Evolutionary conservation across 768 basidiomycete species (phyloP).

Genomic region (Amanita pseudoporphyria): DNA sequence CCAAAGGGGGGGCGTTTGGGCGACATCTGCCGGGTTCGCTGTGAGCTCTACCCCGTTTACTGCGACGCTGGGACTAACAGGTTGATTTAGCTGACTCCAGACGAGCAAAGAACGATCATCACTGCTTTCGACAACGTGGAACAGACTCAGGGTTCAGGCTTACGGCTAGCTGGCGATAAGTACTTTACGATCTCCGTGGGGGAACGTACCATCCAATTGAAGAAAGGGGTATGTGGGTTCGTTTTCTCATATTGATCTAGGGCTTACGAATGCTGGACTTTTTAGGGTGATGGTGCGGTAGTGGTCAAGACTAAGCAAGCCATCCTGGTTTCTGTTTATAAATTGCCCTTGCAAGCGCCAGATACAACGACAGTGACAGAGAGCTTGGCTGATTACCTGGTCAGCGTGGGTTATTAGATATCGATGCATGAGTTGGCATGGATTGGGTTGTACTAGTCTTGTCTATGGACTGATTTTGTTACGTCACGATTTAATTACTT

Average conservation of each 20-base stretch:
- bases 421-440: background rate
- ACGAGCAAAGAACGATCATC: slow-evolving; percentile 55
- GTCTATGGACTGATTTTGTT: no score
- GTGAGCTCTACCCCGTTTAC: slow-evolving; percentile 30
- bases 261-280: background rate
- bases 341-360: slow-evolving; percentile 47
- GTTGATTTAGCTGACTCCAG: slow-evolving; percentile 41
- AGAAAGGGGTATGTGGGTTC: slow-evolving; percentile 53
- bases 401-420: slow-evolving; percentile 40
- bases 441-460: no score
- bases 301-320: slow-evolving; percentile 80
- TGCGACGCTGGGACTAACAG: background rate
- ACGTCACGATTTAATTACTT: no score
- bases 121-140: slow-evolving; percentile 33
- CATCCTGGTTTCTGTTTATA: slow-evolving; percentile 75
- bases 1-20: slow-evolving; percentile 74
- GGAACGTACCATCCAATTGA: slow-evolving; percentile 54
- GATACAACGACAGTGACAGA: slow-evolving; percentile 64
- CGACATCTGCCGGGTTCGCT: slow-evolving; percentile 44
- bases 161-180: slow-evolving; percentile 61
- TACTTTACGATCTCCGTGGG: slow-evolving; percentile 55
- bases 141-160: slow-evolving; percentile 41
- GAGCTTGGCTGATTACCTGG: slow-evolving; percentile 72
- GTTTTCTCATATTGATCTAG: background rate
- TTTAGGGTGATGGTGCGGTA: slow-evolving; percentile 58